Percentiles rank a stretch among this genome's conserved stretches.
phyloP scores from a whole-genome alignment of 805 yeast species.

The Metschnikowia baotianmanensis region DNA sequence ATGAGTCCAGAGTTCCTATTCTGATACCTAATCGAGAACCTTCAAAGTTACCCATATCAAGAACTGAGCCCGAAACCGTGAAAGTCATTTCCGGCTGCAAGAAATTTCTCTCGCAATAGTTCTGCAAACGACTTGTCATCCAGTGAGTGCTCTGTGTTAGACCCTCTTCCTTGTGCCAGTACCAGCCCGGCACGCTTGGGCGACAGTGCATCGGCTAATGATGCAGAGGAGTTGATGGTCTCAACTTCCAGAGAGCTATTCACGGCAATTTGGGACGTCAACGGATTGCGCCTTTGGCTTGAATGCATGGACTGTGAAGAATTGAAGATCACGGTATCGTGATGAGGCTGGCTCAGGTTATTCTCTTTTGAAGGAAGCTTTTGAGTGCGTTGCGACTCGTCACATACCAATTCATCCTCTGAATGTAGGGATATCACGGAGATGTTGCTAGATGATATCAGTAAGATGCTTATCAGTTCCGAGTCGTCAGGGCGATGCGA shows the following conservation, averaged over 20 bases:
- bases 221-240: conserved; percentile 1
- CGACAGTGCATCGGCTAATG: not conserved
- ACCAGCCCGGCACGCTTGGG: not conserved
- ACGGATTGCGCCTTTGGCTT: conserved; percentile 4
- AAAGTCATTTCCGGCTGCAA: conserved; percentile 8
- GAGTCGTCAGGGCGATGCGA: too few species aligned
- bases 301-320: conserved; percentile 8
- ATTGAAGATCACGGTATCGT: conserved; percentile 10
- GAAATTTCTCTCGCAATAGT: not conserved
- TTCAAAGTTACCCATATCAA: too few species aligned
- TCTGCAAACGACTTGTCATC: not conserved
- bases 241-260: conserved; percentile 11
- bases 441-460: too few species aligned
- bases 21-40: too few species aligned
- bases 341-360: not conserved
- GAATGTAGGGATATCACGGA: not conserved
- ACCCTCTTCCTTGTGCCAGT: too few species aligned
- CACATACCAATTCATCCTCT: not conserved
- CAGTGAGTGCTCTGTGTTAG: too few species aligned
- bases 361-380: not conserved
- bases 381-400: too few species aligned
- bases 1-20: too few species aligned
- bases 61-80: conserved; percentile 1
- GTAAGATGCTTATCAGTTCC: too few species aligned
- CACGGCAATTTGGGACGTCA: conserved; percentile 8